Conservation (phyloP, 352 stramenopile genomes). For the Phytophthora sojae region DNA sequence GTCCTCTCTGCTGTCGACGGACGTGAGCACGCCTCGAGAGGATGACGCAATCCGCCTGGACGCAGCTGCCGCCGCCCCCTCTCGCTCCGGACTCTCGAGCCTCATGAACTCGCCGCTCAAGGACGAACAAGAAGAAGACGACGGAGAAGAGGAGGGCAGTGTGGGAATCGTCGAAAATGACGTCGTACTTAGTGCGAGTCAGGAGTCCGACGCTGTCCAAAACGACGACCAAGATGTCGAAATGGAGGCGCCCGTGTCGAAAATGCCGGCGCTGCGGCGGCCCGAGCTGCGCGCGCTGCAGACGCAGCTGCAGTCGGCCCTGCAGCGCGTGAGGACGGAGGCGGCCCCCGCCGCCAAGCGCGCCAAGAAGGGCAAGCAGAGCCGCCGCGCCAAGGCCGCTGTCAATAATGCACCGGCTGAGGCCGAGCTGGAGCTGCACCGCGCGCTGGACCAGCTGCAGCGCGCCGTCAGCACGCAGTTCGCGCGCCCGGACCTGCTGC, state of each 20-base stretch:
- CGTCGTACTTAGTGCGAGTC: conserved; percentile 12
- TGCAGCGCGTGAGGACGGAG: conserved; percentile 51
- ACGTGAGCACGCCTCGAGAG: conserved; percentile 26
- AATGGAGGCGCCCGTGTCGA: conserved; percentile 13
- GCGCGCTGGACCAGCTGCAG: conserved; percentile 49
- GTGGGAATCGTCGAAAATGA: not conserved
- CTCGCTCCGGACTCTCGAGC: conserved; percentile 49
- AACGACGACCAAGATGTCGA: conserved; percentile 31
- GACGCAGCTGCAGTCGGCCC: conserved; percentile 44
- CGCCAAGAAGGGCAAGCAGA: conserved; percentile 73
- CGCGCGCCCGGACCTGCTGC: conserved; percentile 32
- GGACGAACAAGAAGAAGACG: conserved; percentile 39
- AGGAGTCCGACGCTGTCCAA: conserved; percentile 13
- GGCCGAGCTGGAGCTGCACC: conserved; percentile 41
- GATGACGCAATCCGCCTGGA: not conserved
- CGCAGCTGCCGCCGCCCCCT: not conserved
- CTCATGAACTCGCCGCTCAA: conserved; percentile 68
- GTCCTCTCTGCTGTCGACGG: conserved; percentile 58
- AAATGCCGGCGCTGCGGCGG: conserved; percentile 5
- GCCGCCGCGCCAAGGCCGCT: conserved; percentile 26
- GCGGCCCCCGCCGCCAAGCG: conserved; percentile 53
- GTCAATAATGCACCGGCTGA: conserved; percentile 12
- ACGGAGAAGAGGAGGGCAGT: conserved; percentile 9
- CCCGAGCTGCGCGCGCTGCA: conserved; percentile 23
- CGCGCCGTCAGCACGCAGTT: conserved; percentile 48